Evolutionary conservation across 2,329 filamentous ascomycete species (phyloP).

Genomic region (Xylariaceae sp.): DNA sequence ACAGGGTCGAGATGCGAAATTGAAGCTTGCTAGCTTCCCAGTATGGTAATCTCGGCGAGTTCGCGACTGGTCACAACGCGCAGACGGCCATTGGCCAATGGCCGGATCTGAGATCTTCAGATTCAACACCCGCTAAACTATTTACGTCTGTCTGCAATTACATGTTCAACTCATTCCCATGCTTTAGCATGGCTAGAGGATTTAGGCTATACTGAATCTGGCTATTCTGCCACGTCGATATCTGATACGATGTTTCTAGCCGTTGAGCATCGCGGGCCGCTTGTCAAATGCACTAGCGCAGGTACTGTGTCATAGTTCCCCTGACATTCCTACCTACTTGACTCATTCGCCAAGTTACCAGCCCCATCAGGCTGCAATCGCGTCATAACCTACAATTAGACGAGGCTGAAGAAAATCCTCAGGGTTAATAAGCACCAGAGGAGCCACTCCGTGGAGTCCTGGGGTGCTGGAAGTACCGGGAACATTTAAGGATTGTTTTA

Average conservation of each 20-base stretch:
- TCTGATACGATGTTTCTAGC: slow-evolving; percentile 5
- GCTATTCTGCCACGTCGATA: slow-evolving; percentile 3
- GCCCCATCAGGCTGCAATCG: slow-evolving; percentile 9
- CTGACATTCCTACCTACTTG: slow-evolving; percentile 4
- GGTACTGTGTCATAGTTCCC: slow-evolving; percentile 9
- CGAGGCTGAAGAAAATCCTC: slow-evolving; percentile 20
- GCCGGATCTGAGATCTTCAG: too few species aligned
- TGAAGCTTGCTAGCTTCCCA: slow-evolving; percentile 7
- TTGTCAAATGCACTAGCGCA: slow-evolving; percentile 12
- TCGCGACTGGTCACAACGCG: too few species aligned
- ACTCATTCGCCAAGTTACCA: slow-evolving; percentile 12
- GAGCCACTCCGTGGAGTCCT: too few species aligned
- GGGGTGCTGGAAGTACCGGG: not conserved
- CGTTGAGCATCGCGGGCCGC: slow-evolving; percentile 22
- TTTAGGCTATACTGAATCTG: not conserved
- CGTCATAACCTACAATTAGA: slow-evolving; percentile 22
- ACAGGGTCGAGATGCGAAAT: slow-evolving; percentile 20
- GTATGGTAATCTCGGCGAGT: slow-evolving; percentile 10
- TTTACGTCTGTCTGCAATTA: not conserved
- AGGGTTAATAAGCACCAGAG: slow-evolving; percentile 7
- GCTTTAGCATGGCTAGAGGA: not conserved
- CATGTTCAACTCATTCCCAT: not conserved
- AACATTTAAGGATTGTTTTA: not conserved
- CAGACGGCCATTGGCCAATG: too few species aligned
- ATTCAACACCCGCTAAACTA: too few species aligned